These are phyloP conservation scores for Microcera coccophila DNA, from an alignment of 2,329 filamentous ascomycete species.

Conservation along the genomic window DNA sequence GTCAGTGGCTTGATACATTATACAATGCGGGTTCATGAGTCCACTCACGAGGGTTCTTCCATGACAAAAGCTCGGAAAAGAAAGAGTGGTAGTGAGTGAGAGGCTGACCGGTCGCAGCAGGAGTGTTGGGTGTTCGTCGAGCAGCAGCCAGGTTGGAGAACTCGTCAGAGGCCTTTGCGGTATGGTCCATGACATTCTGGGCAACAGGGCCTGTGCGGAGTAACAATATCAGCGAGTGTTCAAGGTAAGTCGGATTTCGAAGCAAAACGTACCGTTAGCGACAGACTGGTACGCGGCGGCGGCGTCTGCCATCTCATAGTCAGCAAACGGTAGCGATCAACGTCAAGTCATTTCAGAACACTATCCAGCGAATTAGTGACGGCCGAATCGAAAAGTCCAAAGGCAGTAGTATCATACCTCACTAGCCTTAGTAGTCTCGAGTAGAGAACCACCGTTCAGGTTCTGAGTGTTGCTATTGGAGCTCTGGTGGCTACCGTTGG, in stretches of 20 bases:
- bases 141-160: conserved; percentile 56
- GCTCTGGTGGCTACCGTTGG: no score
- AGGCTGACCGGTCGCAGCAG: conserved; percentile 57
- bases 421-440: conserved; percentile 51
- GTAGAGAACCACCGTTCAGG: conserved; percentile 45
- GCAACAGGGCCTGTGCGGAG: conserved; percentile 50
- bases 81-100: conserved; percentile 68
- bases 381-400: conserved; percentile 11
- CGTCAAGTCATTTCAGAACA: conserved; percentile 3
- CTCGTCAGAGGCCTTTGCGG: conserved; percentile 52
- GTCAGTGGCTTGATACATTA: conserved; percentile 11
- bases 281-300: conserved; percentile 47
- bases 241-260: not conserved
- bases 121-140: conserved; percentile 50
- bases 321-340: conserved; percentile 23
- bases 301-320: conserved; percentile 40
- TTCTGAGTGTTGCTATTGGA: no score
- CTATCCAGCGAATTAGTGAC: conserved; percentile 22
- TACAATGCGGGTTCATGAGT: conserved; percentile 1
- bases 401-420: conserved; percentile 41
- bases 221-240: conserved; percentile 10
- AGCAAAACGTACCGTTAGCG: conserved; percentile 41
- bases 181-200: conserved; percentile 55
- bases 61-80: conserved; percentile 65
- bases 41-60: conserved; percentile 62